These are phyloP conservation scores for Nissolia schottii DNA, from an alignment of 306 rosid species.

Conservation along the genomic window DNA sequence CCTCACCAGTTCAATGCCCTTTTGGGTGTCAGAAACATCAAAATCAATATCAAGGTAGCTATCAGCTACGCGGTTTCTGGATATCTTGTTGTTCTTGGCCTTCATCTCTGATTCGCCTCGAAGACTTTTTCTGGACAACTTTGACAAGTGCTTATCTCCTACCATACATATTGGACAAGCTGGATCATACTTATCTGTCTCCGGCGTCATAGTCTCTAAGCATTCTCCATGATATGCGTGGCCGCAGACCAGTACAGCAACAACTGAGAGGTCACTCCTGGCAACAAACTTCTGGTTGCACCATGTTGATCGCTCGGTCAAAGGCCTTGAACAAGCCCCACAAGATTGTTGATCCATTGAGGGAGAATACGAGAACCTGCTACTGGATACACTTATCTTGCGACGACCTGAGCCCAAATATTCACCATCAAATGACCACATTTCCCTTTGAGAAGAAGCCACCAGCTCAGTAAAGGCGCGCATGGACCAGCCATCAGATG, in stretches of 20 bases:
- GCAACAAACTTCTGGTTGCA: conserved; percentile 56
- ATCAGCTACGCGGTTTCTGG: conserved; percentile 69
- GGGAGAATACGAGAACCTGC: conserved; percentile 78
- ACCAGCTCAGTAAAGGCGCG: conserved; percentile 92
- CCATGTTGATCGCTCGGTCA: conserved; percentile 76
- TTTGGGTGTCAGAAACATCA: conserved; percentile 49
- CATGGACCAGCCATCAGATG: conserved; percentile 96
- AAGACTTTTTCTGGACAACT: conserved; percentile 45
- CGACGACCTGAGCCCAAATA: conserved; percentile 54
- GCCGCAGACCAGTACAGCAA: conserved; percentile 72
- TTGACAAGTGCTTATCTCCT: conserved; percentile 63
- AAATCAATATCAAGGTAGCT: conserved; percentile 55
- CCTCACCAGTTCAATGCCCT: conserved; percentile 36
- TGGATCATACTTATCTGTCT: conserved; percentile 68
- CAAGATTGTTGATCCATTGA: conserved; percentile 68
- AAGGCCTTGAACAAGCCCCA: conserved; percentile 63
- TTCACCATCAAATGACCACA: conserved; percentile 93
- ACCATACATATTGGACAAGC: conserved; percentile 68
- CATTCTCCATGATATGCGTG: conserved; percentile 84
- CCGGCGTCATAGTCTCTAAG: conserved; percentile 67
- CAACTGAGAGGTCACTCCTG: conserved; percentile 53
- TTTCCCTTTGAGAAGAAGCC: conserved; percentile 82
- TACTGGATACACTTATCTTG: conserved; percentile 69
- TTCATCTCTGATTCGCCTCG: conserved; percentile 52
- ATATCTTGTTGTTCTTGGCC: conserved; percentile 61